Evolutionary conservation across 345 rosid genomes (phyloP).

Genomic region (Acer negundo): DNA sequence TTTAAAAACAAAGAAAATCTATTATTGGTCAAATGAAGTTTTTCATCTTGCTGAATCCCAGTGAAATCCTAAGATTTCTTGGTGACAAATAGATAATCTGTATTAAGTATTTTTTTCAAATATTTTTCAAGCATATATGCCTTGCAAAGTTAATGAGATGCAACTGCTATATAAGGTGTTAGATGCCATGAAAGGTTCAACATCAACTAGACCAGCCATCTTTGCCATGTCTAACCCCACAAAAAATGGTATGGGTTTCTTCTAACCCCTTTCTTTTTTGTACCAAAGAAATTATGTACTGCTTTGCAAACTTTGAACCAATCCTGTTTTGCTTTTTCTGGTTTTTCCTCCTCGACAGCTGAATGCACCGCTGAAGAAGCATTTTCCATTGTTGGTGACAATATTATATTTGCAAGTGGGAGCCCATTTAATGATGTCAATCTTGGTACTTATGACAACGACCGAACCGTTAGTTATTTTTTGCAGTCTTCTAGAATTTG

Average conservation of each 20-base stretch:
- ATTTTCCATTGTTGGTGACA: constrained; percentile 88
- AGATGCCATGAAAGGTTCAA: constrained; percentile 92
- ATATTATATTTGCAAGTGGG: constrained; percentile 92
- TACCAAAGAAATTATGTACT: neutral
- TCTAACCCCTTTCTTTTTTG: neutral
- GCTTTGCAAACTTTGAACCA: neutral
- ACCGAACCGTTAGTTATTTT: constrained; percentile 10
- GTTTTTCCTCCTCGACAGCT: constrained; percentile 44
- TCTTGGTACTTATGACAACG: constrained; percentile 58
- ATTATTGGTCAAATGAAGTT: constrained; percentile 1
- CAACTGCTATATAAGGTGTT: constrained; percentile 60
- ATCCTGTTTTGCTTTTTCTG: neutral
- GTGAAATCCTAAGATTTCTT: neutral
- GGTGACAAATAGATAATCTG: neutral
- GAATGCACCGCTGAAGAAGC: constrained; percentile 98
- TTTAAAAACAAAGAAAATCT: neutral
- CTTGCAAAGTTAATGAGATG: constrained; percentile 12
- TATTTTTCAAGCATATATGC: constrained; percentile 4
- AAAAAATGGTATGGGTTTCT: constrained; percentile 61
- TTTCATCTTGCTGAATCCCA: neutral
- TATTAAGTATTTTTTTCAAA: neutral
- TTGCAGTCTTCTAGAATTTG: constrained; percentile 7
- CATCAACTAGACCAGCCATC: constrained; percentile 95
- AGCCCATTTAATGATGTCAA: constrained; percentile 90
- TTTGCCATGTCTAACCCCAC: constrained; percentile 99